Conservation (phyloP, 306 rosid genomes). For the Quercus parvula region DNA sequence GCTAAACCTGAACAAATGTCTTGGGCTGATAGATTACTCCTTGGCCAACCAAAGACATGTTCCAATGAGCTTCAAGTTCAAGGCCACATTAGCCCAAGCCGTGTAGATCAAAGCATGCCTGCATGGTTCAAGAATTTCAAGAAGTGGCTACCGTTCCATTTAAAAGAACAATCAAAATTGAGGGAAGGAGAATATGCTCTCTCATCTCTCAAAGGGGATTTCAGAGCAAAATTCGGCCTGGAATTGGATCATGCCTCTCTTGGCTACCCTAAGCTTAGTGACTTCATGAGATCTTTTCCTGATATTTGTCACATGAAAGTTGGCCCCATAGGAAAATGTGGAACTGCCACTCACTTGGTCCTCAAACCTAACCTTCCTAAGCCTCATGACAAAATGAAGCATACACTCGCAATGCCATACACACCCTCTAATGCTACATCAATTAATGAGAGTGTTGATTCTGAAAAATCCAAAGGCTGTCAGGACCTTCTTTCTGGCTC, state of each 20-base stretch:
- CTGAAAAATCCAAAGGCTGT: neutral
- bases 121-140: constrained; percentile 36
- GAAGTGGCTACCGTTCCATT: constrained; percentile 39
- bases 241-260: constrained; percentile 38
- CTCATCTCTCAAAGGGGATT: constrained; percentile 42
- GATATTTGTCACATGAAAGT: constrained; percentile 23
- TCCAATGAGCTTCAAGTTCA: constrained; percentile 13
- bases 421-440: neutral
- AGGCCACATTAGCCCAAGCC: neutral
- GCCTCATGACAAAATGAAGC: constrained; percentile 4
- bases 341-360: constrained; percentile 35
- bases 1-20: constrained; percentile 16
- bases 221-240: constrained; percentile 28
- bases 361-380: constrained; percentile 15
- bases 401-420: neutral
- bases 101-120: constrained; percentile 16
- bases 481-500: neutral
- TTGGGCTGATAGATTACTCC: constrained; percentile 16
- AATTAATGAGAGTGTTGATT: neutral
- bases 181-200: constrained; percentile 35
- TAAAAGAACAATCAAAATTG: constrained; percentile 20
- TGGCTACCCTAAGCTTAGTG: constrained; percentile 41
- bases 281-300: constrained; percentile 33
- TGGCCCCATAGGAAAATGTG: constrained; percentile 18
- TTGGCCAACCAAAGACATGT: neutral